These are phyloP conservation scores for Thermochaetoides thermophila DNA, from an alignment of 495 filamentous ascomycete species.

Conservation along the genomic window DNA sequence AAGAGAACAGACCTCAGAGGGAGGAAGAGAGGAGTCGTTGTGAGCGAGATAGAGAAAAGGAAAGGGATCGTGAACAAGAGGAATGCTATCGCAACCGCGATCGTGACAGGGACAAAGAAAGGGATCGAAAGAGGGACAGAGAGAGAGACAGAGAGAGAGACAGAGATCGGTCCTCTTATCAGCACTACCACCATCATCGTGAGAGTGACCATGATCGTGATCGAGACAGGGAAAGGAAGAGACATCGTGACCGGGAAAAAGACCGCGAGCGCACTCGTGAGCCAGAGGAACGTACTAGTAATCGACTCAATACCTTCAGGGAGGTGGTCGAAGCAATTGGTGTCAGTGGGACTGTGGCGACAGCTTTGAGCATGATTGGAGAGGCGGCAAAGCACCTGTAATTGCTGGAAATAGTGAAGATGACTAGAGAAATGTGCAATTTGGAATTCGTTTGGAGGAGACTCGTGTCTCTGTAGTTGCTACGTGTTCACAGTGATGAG, in stretches of 20 bases:
- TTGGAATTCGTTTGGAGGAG: no score
- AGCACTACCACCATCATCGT: constrained; percentile 12
- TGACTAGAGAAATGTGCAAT: no score
- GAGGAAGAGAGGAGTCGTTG: neutral
- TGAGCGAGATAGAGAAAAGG: constrained; percentile 3
- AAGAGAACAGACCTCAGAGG: no score
- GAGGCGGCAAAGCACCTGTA: no score
- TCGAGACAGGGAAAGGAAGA: constrained; percentile 3
- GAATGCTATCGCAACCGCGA: constrained; percentile 5
- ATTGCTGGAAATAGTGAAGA: no score
- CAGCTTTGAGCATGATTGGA: constrained; percentile 35
- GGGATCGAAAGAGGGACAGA: constrained; percentile 10
- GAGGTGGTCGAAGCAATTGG: constrained; percentile 30
- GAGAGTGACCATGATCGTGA: constrained; percentile 13
- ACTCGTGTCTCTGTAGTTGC: no score
- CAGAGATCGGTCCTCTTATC: constrained; percentile 15
- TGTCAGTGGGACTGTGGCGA: constrained; percentile 36
- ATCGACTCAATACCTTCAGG: constrained; percentile 20
- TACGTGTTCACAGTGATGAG: no score
- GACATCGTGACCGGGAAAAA: constrained; percentile 8
- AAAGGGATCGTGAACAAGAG: constrained; percentile 13
- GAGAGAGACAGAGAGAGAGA: constrained; percentile 16
- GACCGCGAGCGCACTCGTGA: no score
- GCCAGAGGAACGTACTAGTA: constrained; percentile 5
- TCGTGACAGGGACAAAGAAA: constrained; percentile 8